Percentiles rank a stretch among this genome's conserved stretches.
Conservation (phyloP, 371 early-diverging fungal species). For the Rozella allomycis region DNA sequence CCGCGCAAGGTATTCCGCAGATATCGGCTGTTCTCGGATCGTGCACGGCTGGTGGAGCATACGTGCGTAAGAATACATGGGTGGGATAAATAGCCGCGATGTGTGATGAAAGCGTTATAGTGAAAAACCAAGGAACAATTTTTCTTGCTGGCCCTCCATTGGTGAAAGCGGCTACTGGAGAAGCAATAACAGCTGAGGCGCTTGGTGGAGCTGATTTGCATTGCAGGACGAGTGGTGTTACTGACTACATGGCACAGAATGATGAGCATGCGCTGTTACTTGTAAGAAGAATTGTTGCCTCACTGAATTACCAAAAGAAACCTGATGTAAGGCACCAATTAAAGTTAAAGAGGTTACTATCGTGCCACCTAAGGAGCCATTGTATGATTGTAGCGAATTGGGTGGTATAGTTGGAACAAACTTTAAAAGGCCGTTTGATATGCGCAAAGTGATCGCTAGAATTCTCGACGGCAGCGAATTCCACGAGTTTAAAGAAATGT, state of each 20-base stretch:
- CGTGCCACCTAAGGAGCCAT: conserved; percentile 45
- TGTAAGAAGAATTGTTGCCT: conserved; percentile 62
- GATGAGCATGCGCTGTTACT: conserved; percentile 79
- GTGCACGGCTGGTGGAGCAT: conserved; percentile 96
- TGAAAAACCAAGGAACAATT: conserved; percentile 85
- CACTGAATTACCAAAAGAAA: conserved; percentile 50
- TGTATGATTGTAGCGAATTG: conserved; percentile 61
- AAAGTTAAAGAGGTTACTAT: conserved; percentile 12
- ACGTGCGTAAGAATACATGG: no score
- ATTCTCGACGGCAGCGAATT: conserved; percentile 85
- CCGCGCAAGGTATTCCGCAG: conserved; percentile 69
- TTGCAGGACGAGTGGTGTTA: conserved; percentile 57
- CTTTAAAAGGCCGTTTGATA: conserved; percentile 70
- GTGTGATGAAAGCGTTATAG: conserved; percentile 94
- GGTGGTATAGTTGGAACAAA: conserved; percentile 91
- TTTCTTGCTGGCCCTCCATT: conserved; percentile 88
- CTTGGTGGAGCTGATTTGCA: conserved; percentile 93
- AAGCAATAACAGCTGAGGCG: conserved; percentile 79
- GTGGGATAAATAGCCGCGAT: no score
- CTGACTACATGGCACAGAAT: conserved; percentile 76
- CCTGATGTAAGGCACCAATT: neutral
- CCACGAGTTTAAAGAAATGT: conserved; percentile 84
- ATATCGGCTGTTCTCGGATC: conserved; percentile 91
- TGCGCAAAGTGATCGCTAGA: conserved; percentile 80
- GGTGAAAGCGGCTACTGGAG: conserved; percentile 92